Percentiles rank a stretch among this genome's conserved stretches.
Evolutionary conservation across 1,284 basidiomycete genomes (phyloP).

Genomic region (Irpex rosettiformis): DNA sequence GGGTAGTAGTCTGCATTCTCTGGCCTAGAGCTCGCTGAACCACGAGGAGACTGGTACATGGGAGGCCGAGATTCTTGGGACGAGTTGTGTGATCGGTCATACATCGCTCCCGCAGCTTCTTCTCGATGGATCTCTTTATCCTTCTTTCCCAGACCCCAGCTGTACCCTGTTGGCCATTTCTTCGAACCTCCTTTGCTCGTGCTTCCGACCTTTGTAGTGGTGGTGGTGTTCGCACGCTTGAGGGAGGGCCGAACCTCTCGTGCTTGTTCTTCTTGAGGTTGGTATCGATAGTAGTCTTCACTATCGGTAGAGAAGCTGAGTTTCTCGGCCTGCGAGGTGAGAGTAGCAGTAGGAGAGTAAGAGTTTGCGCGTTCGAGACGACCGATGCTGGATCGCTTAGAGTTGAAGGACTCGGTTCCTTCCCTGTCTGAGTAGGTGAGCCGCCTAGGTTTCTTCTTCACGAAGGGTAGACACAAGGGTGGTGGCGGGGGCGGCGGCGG

Average conservation of each 20-base stretch:
- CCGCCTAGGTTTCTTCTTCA: constrained; percentile 25
- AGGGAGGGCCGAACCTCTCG: constrained; percentile 26
- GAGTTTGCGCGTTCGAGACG: constrained; percentile 26
- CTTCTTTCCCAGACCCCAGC: constrained; percentile 63
- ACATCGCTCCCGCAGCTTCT: constrained; percentile 37
- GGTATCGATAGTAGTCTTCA: constrained; percentile 26
- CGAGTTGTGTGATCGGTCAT: constrained; percentile 19
- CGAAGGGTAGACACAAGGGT: constrained; percentile 27
- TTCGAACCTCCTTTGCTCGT: constrained; percentile 47
- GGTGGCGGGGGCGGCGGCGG: constrained; percentile 27
- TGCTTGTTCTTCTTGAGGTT: constrained; percentile 24
- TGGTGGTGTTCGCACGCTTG: constrained; percentile 24
- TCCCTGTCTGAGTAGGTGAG: constrained; percentile 27
- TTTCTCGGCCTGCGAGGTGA: constrained; percentile 36
- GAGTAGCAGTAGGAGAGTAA: constrained; percentile 36
- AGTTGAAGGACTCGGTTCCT: constrained; percentile 24
- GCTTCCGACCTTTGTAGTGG: constrained; percentile 22
- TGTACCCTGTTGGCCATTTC: constrained; percentile 52
- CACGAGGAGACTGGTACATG: constrained; percentile 32
- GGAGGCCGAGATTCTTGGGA: constrained; percentile 35
- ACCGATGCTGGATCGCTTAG: constrained; percentile 25
- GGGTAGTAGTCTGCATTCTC: neutral
- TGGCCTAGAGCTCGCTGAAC: constrained; percentile 34
- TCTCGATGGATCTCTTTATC: constrained; percentile 42
- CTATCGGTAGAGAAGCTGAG: constrained; percentile 36